Evolutionary conservation across 139 green algal species (phyloP).

Genomic region (Bryopsis sp.): DNA sequence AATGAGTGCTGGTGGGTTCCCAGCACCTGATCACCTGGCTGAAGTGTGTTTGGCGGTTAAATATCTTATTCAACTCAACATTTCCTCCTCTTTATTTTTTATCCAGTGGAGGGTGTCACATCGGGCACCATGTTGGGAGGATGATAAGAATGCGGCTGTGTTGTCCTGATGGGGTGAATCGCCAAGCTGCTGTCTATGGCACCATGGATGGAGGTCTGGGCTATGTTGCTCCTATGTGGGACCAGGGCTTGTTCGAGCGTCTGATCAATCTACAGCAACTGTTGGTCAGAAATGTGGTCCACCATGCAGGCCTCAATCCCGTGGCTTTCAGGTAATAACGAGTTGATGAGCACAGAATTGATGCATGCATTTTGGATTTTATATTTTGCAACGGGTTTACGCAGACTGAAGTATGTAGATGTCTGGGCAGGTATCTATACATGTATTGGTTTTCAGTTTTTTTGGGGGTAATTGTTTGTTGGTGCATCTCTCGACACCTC

Average conservation of each 20-base stretch:
- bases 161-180: not conserved
- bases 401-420: not conserved
- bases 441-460: not conserved
- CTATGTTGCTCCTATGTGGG: conserved; percentile 12
- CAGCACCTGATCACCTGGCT: no score
- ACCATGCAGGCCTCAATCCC: conserved; percentile 15
- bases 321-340: not conserved
- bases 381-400: not conserved
- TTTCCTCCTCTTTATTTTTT: no score
- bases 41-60: no score
- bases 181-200: conserved; percentile 18
- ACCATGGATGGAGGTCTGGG: conserved; percentile 17
- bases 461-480: not conserved
- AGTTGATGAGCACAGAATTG: not conserved
- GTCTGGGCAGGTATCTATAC: not conserved
- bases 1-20: no score
- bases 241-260: not conserved
- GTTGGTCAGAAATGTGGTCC: not conserved
- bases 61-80: no score
- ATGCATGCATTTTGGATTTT: not conserved
- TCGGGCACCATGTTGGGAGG: conserved; percentile 8
- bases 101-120: conserved; percentile 7
- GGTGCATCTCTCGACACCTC: not conserved
- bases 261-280: conserved; percentile 7
- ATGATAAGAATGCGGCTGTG: conserved; percentile 18